Evolutionary conservation across 73 alveolate genomes (phyloP).

Genomic region (Symbiodinium natans): DNA sequence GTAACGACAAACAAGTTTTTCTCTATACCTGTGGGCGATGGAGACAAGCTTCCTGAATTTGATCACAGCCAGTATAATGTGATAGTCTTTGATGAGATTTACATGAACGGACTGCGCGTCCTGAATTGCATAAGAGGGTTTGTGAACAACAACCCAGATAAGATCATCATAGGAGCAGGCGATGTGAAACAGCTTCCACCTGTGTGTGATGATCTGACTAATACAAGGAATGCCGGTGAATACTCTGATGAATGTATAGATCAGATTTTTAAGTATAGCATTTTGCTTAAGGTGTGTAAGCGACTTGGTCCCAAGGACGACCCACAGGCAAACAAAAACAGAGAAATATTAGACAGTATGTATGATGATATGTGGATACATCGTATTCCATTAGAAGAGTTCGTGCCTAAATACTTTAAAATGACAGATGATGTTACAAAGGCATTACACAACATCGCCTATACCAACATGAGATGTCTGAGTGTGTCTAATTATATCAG

Average conservation of each 20-base stretch:
- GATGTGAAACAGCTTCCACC: not conserved
- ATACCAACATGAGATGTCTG: not conserved
- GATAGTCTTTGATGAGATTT: constrained; percentile 14
- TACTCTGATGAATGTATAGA: not conserved
- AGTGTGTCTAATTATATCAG: not conserved
- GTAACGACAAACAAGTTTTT: not conserved
- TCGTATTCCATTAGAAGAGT: not conserved
- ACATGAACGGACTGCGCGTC: not conserved
- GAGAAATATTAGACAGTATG: not conserved
- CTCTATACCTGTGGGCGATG: not conserved
- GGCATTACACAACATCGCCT: not conserved
- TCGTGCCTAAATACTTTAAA: not conserved
- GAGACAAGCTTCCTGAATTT: constrained; percentile 10
- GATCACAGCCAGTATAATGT: not conserved
- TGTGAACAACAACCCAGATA: not conserved
- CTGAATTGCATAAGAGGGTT: not conserved
- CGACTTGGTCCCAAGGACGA: not conserved
- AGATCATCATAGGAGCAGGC: constrained; percentile 22
- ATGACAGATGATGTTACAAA: not conserved
- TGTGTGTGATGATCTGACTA: not conserved
- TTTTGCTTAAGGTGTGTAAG: not conserved
- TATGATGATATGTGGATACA: not conserved
- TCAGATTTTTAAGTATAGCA: not conserved
- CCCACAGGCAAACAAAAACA: not conserved
- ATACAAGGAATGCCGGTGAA: not conserved